phyloP scores from a whole-genome alignment of 148 eudicot genomes.

The Nepenthes gracilis region DNA sequence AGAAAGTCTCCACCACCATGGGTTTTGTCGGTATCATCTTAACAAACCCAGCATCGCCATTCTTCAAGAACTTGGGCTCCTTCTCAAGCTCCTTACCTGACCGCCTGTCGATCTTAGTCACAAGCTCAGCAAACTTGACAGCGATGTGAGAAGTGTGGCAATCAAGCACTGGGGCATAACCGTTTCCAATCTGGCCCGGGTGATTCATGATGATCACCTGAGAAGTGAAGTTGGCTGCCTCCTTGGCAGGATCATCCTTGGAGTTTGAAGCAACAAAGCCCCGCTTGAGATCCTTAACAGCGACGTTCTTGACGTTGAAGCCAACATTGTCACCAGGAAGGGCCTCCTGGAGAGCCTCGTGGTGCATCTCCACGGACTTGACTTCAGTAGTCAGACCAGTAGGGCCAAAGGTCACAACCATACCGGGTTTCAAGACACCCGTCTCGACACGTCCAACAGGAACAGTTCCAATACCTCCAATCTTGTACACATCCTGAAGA shows the following conservation, averaged over 20 bases:
- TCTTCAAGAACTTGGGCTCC: constrained; percentile 19
- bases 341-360: constrained; percentile 14
- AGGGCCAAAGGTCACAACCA: constrained; percentile 18
- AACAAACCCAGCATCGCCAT: constrained; percentile 19
- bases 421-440: constrained; percentile 10
- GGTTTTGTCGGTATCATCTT: constrained; percentile 24
- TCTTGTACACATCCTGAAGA: constrained; percentile 20
- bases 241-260: constrained; percentile 20
- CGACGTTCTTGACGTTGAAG: constrained; percentile 19
- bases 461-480: constrained; percentile 17
- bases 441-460: constrained; percentile 22
- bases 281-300: constrained; percentile 18
- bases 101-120: constrained; percentile 22
- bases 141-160: constrained; percentile 22
- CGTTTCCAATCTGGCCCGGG: constrained; percentile 18
- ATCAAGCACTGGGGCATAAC: constrained; percentile 18
- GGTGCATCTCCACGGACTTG: constrained; percentile 19
- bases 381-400: constrained; percentile 16
- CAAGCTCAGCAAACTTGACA: constrained; percentile 18
- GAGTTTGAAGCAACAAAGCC: constrained; percentile 19
- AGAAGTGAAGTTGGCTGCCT: constrained; percentile 15
- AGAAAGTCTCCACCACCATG: constrained; percentile 23
- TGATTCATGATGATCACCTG: constrained; percentile 21
- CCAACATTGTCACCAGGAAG: constrained; percentile 19
- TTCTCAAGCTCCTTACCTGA: constrained; percentile 22